Evolutionary conservation across 345 rosid genomes (phyloP).

Genomic region (Aquilaria malaccensis): DNA sequence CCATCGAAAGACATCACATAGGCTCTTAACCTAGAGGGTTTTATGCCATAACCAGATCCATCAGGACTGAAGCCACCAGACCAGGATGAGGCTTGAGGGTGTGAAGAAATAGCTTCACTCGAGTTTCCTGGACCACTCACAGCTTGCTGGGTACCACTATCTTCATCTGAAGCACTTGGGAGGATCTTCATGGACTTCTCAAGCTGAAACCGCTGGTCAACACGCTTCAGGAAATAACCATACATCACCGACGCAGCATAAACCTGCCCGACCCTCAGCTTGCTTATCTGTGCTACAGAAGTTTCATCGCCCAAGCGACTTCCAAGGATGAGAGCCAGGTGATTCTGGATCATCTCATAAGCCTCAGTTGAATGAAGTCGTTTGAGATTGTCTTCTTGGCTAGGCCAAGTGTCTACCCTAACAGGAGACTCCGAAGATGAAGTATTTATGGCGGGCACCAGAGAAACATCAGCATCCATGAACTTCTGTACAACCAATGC

Average conservation of each 20-base stretch:
- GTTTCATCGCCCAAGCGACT: constrained; percentile 49
- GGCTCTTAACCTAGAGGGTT: constrained; percentile 57
- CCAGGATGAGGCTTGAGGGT: constrained; percentile 53
- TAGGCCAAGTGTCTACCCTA: constrained; percentile 60
- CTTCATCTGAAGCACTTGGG: constrained; percentile 35
- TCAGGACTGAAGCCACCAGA: constrained; percentile 49
- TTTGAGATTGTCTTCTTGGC: constrained; percentile 59
- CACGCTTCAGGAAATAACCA: constrained; percentile 91
- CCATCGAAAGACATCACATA: constrained; percentile 94
- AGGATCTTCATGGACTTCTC: constrained; percentile 92
- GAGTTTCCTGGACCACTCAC: constrained; percentile 20
- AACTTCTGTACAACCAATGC: constrained; percentile 89
- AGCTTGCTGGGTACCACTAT: constrained; percentile 20
- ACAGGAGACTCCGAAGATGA: constrained; percentile 47
- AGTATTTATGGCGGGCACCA: constrained; percentile 55
- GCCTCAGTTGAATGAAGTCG: constrained; percentile 84
- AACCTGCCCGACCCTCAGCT: constrained; percentile 93
- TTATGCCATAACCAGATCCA: constrained; percentile 53
- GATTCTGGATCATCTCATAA: constrained; percentile 95
- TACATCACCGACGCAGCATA: constrained; percentile 98
- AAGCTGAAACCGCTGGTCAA: constrained; percentile 93
- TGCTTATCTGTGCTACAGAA: constrained; percentile 70
- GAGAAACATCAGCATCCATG: constrained; percentile 80
- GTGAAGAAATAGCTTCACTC: constrained; percentile 35
- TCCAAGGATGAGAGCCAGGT: constrained; percentile 73